Conservation (phyloP, 148 eudicot species). For the Camellia japonica region DNA sequence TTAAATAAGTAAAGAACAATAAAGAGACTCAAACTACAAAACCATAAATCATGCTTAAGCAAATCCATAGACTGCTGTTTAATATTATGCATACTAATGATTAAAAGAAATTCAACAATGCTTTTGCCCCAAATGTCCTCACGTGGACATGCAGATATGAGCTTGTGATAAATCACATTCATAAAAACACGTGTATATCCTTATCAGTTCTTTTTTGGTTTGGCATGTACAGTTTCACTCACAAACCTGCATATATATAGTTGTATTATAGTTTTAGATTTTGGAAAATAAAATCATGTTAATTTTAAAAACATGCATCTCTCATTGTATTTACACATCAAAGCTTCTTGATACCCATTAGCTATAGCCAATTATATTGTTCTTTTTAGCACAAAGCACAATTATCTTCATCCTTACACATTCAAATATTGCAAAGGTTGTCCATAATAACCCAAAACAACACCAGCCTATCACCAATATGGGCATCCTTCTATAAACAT, state of each 20-base stretch:
- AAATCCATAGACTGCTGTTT: not conserved
- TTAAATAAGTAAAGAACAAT: not conserved
- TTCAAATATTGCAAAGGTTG: not conserved
- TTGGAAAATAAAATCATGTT: not conserved
- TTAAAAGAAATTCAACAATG: not conserved
- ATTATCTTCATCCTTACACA: not conserved
- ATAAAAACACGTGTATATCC: too few species aligned
- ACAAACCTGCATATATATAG: not conserved
- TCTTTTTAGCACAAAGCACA: too few species aligned
- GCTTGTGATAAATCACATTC: not conserved
- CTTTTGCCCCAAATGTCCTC: not conserved
- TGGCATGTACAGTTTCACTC: not conserved
- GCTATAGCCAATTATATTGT: too few species aligned
- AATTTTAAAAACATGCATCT: not conserved
- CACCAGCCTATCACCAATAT: not conserved
- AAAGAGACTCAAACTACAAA: not conserved
- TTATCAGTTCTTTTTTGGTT: not conserved
- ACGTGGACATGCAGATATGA: not conserved
- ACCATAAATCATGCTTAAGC: not conserved
- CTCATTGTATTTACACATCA: not conserved
- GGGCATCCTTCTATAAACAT: not conserved
- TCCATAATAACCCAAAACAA: not conserved
- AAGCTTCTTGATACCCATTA: too few species aligned
- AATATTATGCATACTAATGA: not conserved
- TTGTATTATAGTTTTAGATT: not conserved